A percentile compares a stretch with the other conserved stretches of the same genome.
Evolutionary conservation across 2,329 filamentous ascomycete species (phyloP).

Genomic region (Sporothrix brasiliensis): DNA sequence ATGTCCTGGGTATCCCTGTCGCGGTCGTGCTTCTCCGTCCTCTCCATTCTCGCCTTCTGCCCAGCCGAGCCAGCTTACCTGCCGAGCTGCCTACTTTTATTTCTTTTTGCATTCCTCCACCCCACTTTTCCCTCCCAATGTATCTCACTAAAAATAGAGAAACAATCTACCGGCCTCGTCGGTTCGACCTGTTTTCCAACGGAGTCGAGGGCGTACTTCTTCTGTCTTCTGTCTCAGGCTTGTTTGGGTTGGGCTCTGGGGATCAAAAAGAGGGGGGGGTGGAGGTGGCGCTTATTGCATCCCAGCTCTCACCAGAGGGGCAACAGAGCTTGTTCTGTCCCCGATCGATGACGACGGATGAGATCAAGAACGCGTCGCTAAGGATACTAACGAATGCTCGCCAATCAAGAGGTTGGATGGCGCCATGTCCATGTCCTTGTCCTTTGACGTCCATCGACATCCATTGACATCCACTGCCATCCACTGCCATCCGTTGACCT

Average conservation of each 20-base stretch:
- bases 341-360: slow-evolving; percentile 28
- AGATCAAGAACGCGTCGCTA: slow-evolving; percentile 20
- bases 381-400: background rate
- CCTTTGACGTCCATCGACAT: background rate
- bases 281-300: background rate
- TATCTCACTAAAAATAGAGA: slow-evolving; percentile 7
- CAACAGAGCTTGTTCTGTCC: background rate
- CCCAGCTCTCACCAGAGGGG: background rate
- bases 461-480: too few relatives aligned
- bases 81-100: background rate
- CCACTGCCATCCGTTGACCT: too few relatives aligned
- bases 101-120: background rate
- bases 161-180: background rate
- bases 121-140: background rate
- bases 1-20: too few relatives aligned
- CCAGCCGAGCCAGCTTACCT: too few relatives aligned
- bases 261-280: background rate
- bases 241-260: too few relatives aligned
- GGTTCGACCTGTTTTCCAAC: background rate
- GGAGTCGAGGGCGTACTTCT: background rate
- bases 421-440: slow-evolving; percentile 10
- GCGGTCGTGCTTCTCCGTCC: too few relatives aligned
- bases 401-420: slow-evolving; percentile 14
- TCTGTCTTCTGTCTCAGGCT: background rate
- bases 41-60: background rate